Conservation (phyloP, 495 filamentous ascomycete species). For the Penicillium diatomitis region DNA sequence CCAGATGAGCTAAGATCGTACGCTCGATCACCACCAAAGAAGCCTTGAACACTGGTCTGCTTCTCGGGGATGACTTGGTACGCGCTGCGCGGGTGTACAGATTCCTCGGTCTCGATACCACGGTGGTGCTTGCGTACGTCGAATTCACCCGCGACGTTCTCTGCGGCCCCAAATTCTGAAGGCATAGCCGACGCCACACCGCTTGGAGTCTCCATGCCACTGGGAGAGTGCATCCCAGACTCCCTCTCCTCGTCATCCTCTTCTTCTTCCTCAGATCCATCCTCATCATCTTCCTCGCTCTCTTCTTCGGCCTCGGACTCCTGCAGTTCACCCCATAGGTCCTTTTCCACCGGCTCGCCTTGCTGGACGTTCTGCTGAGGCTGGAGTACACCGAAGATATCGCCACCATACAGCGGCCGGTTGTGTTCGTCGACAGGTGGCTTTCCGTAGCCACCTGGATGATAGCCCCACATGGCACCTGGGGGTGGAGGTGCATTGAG, state of each 20-base stretch:
- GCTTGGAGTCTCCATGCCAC: slow-evolving; percentile 71
- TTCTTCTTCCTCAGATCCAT: slow-evolving; percentile 64
- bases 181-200: slow-evolving; percentile 73
- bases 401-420: slow-evolving; percentile 80
- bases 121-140: slow-evolving; percentile 81
- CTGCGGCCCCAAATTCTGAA: slow-evolving; percentile 62
- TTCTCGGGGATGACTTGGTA: slow-evolving; percentile 90
- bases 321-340: slow-evolving; percentile 91
- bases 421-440: slow-evolving; percentile 90
- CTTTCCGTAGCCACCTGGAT: slow-evolving; percentile 92
- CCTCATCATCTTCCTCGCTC: slow-evolving; percentile 64
- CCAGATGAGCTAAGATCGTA: slow-evolving; percentile 66
- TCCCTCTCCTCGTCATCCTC: slow-evolving; percentile 56
- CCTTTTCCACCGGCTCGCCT: slow-evolving; percentile 79
- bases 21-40: slow-evolving; percentile 88
- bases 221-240: slow-evolving; percentile 61
- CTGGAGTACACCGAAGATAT: slow-evolving; percentile 81
- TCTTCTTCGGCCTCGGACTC: slow-evolving; percentile 75
- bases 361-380: slow-evolving; percentile 49
- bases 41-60: slow-evolving; percentile 72
- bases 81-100: slow-evolving; percentile 58
- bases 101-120: slow-evolving; percentile 85
- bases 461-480: slow-evolving; percentile 94
- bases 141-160: slow-evolving; percentile 76
- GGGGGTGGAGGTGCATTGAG: slow-evolving; percentile 90